phyloP scores from a whole-genome alignment of 2,329 filamentous ascomycete genomes.

The Gyromitra esculenta region DNA sequence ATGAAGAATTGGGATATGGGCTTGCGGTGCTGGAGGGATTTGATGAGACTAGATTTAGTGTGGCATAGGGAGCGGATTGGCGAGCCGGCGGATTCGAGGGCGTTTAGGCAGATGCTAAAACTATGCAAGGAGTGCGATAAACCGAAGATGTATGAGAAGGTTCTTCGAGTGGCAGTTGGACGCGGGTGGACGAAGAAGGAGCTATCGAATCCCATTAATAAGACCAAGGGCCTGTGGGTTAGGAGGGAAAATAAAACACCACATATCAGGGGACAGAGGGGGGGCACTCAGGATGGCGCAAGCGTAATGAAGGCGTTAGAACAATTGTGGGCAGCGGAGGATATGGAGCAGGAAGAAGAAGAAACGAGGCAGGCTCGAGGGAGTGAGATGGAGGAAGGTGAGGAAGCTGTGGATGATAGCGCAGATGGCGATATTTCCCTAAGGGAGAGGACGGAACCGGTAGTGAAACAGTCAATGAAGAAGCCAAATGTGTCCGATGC shows the following conservation, averaged over 20 bases:
- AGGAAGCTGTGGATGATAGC: background rate
- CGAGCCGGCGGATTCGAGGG: slow-evolving; percentile 34
- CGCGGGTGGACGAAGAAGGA: slow-evolving; percentile 40
- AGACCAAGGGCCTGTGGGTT: slow-evolving; percentile 48
- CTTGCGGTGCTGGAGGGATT: slow-evolving; percentile 33
- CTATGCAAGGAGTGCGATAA: slow-evolving; percentile 48
- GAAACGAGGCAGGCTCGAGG: background rate
- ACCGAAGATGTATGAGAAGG: background rate
- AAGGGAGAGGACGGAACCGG: background rate
- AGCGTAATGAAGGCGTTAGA: slow-evolving; percentile 18
- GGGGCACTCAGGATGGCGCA: background rate
- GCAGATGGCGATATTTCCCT: background rate
- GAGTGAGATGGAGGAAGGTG: background rate
- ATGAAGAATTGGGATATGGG: slow-evolving; percentile 48
- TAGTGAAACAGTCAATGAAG: background rate
- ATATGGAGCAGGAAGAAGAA: background rate
- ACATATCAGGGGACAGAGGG: slow-evolving; percentile 36
- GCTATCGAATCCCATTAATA: slow-evolving; percentile 18
- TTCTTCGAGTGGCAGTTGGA: slow-evolving; percentile 31
- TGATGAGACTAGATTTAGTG: slow-evolving; percentile 30
- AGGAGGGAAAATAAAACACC: slow-evolving; percentile 46
- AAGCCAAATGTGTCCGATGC: background rate
- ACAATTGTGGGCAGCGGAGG: slow-evolving; percentile 25
- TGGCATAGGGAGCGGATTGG: slow-evolving; percentile 5
- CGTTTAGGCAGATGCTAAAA: slow-evolving; percentile 46